Evolutionary conservation across 2,329 filamentous ascomycete species (phyloP).

Genomic region (Coniochaeta prunicola): DNA sequence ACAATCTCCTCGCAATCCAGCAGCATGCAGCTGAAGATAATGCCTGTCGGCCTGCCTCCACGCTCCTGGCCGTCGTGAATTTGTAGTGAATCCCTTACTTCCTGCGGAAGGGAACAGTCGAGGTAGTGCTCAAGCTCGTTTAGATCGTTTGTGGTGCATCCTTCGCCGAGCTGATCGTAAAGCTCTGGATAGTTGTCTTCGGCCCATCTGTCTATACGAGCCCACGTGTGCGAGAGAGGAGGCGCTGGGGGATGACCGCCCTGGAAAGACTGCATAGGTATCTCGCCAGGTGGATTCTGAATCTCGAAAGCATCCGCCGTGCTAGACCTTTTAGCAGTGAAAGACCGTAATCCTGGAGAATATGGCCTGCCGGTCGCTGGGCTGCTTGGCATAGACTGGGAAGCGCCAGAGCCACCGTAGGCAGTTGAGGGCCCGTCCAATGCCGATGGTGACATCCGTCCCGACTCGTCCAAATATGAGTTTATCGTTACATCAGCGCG

Average conservation of each 20-base stretch:
- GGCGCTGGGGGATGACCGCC: constrained; percentile 87
- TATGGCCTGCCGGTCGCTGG: constrained; percentile 66
- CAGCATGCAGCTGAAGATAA: constrained; percentile 91
- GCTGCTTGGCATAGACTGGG: constrained; percentile 38
- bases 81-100: constrained; percentile 86
- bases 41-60: constrained; percentile 80
- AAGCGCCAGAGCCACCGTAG: constrained; percentile 50
- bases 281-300: constrained; percentile 65
- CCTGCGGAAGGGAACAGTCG: constrained; percentile 87
- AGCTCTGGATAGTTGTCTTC: constrained; percentile 95
- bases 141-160: constrained; percentile 86
- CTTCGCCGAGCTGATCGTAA: constrained; percentile 86
- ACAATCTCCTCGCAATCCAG: constrained; percentile 97
- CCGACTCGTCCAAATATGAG: constrained; percentile 63
- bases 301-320: constrained; percentile 63
- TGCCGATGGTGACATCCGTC: constrained; percentile 42
- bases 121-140: constrained; percentile 96
- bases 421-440: constrained; percentile 49
- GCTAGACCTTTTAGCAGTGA: constrained; percentile 58
- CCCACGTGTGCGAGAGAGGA: constrained; percentile 84
- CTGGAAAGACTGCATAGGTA: constrained; percentile 93
- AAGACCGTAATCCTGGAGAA: constrained; percentile 82
- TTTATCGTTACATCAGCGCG: constrained; percentile 73
- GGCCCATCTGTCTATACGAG: constrained; percentile 86
- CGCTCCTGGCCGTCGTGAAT: constrained; percentile 96